These are phyloP conservation scores for Musa schizocarpa DNA, from an alignment of 176 grass and related monocot species.

Conservation along the genomic window DNA sequence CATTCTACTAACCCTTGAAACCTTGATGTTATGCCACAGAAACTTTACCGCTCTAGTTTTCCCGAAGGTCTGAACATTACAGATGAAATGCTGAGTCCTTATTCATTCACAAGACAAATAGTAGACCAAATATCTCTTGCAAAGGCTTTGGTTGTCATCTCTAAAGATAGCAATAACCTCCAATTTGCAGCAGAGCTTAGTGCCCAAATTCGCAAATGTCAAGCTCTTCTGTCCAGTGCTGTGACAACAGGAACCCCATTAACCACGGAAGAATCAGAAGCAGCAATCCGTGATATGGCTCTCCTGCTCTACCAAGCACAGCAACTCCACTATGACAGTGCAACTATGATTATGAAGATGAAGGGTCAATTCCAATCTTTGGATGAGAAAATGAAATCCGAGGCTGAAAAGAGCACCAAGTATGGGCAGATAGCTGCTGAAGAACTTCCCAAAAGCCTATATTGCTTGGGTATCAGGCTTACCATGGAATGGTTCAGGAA, in stretches of 20 bases:
- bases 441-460: constrained; percentile 90
- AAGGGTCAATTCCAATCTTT: constrained; percentile 83
- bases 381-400: constrained; percentile 75
- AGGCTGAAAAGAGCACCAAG: constrained; percentile 76
- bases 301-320: constrained; percentile 73
- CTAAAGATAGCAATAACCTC: constrained; percentile 70
- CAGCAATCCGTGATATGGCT: constrained; percentile 66
- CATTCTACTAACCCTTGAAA: background rate
- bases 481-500: constrained; percentile 87
- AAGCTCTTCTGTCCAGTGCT: constrained; percentile 48
- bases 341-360: constrained; percentile 67
- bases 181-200: constrained; percentile 77
- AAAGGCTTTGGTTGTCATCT: constrained; percentile 52
- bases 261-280: constrained; percentile 42
- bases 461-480: constrained; percentile 77
- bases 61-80: constrained; percentile 59
- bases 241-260: constrained; percentile 30
- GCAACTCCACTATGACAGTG: constrained; percentile 61
- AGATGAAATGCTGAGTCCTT: constrained; percentile 63
- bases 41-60: constrained; percentile 42
- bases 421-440: constrained; percentile 95
- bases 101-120: constrained; percentile 71
- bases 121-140: constrained; percentile 88
- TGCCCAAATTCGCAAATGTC: constrained; percentile 38
- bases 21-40: constrained; percentile 31